Conservation (phyloP, 2,329 filamentous ascomycete species). For the Penicillium sp. region DNA sequence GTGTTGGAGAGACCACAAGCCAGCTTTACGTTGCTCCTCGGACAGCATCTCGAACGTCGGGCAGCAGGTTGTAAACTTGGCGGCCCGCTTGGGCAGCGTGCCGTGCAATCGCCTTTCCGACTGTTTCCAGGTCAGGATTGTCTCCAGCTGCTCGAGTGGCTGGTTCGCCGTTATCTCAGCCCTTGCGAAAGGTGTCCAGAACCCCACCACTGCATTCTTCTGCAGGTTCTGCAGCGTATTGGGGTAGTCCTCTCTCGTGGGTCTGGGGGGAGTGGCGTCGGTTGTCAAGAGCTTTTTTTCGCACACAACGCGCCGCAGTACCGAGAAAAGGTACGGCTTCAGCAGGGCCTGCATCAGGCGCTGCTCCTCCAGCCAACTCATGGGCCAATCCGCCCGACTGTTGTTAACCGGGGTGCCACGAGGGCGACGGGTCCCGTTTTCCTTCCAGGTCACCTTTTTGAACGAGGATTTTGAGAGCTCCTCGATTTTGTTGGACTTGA, state of each 20-base stretch:
- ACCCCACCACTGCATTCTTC: not conserved
- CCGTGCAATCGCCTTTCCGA: fast-evolving
- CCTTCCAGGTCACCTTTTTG: not conserved
- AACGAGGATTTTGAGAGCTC: too few relatives aligned
- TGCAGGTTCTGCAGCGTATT: not conserved
- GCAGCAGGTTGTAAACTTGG: not conserved
- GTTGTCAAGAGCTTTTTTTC: not conserved
- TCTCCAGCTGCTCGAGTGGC: not conserved
- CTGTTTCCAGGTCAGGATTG: not conserved
- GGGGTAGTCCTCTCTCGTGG: not conserved
- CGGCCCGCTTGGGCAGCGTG: not conserved
- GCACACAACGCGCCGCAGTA: not conserved
- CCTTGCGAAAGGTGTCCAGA: not conserved
- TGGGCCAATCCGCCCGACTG: not conserved
- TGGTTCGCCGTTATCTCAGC: not conserved
- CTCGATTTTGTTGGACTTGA: not conserved
- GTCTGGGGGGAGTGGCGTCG: too few relatives aligned
- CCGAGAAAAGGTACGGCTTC: not conserved
- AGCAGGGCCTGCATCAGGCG: not conserved
- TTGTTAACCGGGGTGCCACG: not conserved
- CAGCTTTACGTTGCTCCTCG: fast-evolving
- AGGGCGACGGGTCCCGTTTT: not conserved
- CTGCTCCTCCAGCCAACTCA: not conserved
- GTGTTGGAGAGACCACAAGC: not conserved
- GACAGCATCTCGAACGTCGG: fast-evolving